Conservation (phyloP, 108 stramenopile species). For the Poteriospumella lacustris region DNA sequence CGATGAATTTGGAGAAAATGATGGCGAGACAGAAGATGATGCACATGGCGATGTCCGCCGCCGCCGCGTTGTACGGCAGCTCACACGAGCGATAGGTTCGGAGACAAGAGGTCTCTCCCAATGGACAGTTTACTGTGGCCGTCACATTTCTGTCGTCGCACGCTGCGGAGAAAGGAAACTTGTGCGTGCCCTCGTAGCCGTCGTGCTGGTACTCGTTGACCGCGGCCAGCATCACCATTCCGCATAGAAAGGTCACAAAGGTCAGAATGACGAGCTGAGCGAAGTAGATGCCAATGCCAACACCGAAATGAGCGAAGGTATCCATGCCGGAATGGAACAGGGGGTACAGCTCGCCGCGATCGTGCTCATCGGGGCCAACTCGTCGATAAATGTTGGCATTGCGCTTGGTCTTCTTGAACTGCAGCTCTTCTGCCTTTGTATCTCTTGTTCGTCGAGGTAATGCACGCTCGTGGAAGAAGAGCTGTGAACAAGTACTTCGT, state of each 20-base stretch:
- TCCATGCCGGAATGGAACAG: conserved; percentile 34
- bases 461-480: neutral
- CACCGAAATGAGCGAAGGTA: conserved; percentile 50
- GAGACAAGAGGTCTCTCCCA: neutral
- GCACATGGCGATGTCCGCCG: neutral
- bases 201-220: neutral
- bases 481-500: no score
- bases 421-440: neutral
- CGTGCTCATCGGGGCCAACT: neutral
- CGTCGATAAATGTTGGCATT: neutral
- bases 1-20: neutral
- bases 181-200: no score
- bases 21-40: neutral
- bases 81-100: neutral
- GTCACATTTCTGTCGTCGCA: no score
- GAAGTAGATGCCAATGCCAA: conserved; percentile 53
- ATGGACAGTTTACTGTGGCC: no score
- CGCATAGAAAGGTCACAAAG: neutral
- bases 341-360: conserved; percentile 31
- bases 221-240: neutral
- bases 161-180: no score
- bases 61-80: neutral
- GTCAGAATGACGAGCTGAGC: conserved; percentile 40
- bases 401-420: neutral
- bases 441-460: neutral